Base-by-base conservation (phyloP, 2,329 filamentous ascomycete species). In the Cadophora malorum region DNA sequence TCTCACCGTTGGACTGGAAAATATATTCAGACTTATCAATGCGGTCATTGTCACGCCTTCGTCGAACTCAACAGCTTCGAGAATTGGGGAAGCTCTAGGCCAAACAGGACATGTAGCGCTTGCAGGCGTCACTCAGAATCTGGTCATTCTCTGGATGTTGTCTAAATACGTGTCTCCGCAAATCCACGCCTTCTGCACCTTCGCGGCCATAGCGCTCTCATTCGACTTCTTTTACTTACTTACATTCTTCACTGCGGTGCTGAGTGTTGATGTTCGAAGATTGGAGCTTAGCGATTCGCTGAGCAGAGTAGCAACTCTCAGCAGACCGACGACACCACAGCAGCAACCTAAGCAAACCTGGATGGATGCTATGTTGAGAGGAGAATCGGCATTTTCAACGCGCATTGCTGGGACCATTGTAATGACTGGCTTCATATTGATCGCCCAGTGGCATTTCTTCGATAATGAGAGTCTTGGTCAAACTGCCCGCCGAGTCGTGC, bases 221-320 rank as follows among this genome's bases (percentile, higher is more conserved):
- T 90, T 94, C 74, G 92, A 95, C 78, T 91, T 91, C 70, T 88
- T 94, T 74, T 94, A 91, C 74, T 83, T 94, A 25, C 85, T 92
- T 8, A 94, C 91, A 0, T 94, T 94, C 79, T 94, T 95, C 75
- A 83, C 94, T 3, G 88, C 91, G 0, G 91, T 95, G 14, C 81
- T 95, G 28, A 94, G 91, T 74, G 89, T 95, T 53, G 92, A 95
- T 77, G 91, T 95, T 10, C 86, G 89, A 25, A 85, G 92, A 72
- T 88, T 91, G 67, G 92, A 95, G 79, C 84, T 95, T 0, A 88
- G 89, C 72, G 91, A 95, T 76, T 89, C 90, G 2, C 80, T 94
- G 10, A 87, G 83, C 41, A 67, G 70, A 72, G 84, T 83, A 2
- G 83, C 83, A 0, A 81, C 83, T 49, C 80, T 81, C 16, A 79